Evolutionary conservation across 2,329 filamentous ascomycete genomes (phyloP).

Genomic region (Fusarium abutilonis): DNA sequence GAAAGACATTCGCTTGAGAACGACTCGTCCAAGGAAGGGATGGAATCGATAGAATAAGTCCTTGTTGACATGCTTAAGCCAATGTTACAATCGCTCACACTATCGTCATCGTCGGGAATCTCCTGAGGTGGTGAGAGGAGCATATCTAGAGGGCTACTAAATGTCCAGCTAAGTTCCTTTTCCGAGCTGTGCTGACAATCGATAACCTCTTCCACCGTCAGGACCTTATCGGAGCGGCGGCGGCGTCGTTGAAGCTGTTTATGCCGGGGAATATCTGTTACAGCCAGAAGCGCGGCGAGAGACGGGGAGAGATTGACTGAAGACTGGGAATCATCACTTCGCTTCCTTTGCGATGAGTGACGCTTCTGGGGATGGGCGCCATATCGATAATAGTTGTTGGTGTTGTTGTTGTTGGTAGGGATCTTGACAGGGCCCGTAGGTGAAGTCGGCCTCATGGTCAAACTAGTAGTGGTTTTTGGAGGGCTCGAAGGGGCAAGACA

Average conservation of each 20-base stretch:
- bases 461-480: slow-evolving; percentile 43
- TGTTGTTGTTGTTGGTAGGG: slow-evolving; percentile 56
- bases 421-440: slow-evolving; percentile 66
- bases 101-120: slow-evolving; percentile 59
- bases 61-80: slow-evolving; percentile 64
- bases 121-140: slow-evolving; percentile 70
- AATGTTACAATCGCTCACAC: slow-evolving; percentile 62
- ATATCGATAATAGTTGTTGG: slow-evolving; percentile 51
- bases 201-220: slow-evolving; percentile 68
- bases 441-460: slow-evolving; percentile 46
- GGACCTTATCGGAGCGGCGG: slow-evolving; percentile 40
- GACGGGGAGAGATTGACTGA: slow-evolving; percentile 67
- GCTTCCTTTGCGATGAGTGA: slow-evolving; percentile 51
- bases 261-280: slow-evolving; percentile 67
- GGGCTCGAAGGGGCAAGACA: slow-evolving; percentile 45
- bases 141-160: slow-evolving; percentile 67
- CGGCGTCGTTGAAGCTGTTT: slow-evolving; percentile 52
- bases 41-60: slow-evolving; percentile 68
- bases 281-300: slow-evolving; percentile 68
- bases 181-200: slow-evolving; percentile 64
- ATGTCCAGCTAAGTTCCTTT: slow-evolving; percentile 66
- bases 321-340: slow-evolving; percentile 57
- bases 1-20: slow-evolving; percentile 60
- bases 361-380: slow-evolving; percentile 52
- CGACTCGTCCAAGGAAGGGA: slow-evolving; percentile 68